Evolutionary conservation across 805 yeast genomes (phyloP), one percentile per base, ranked within the genome.

Genomic region (Wickerhamiella australiensis): DNA sequence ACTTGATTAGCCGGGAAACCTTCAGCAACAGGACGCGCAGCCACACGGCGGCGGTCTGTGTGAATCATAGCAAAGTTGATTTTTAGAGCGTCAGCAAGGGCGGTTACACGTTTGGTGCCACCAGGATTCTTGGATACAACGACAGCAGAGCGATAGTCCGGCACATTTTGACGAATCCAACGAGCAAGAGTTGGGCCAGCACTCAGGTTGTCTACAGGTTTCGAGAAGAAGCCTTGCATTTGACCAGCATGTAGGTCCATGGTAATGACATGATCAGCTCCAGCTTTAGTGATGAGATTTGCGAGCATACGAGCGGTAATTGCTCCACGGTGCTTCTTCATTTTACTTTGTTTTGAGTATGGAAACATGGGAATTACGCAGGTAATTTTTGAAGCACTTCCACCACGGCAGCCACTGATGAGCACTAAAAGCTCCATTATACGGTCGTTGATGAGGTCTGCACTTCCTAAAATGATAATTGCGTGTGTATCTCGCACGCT

Each of bases 101-200:
- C 88, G 17, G 99, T 92, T 49, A 92, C 99, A 57, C 98, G 77
- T 65, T 92, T 92, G 18, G 99, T 88, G 50, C 98, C 98, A 55
- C 98, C 99, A 18, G 99, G 97, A 68, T 92, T 92, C 65, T 92
- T 92, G n/a, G 96, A 87, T 11, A 92, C 98, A 49, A 92, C 94
- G 22, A 94, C 98, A 1, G 95, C 90, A 53, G 81, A 80, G 58
- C 78, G 73, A 72, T 85, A 86, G 62, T 90, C 86, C 33, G 80
- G 79, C 45, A 92, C 82, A 60, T 92, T 83, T 65, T 83, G 92
- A 59, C 83, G 79, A 59, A 92, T 90, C 98, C 98, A 92, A 59
- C 85, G 77, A 25, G 96, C 96, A 57, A 92, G 74, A 37, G 95
- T 85, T 45, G 98, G 98, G 2, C 95, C 96, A 23, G 96, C 96